Base-by-base conservation (phyloP, 179 eudicot genomes). In the Vitellaria paradoxa region DNA sequence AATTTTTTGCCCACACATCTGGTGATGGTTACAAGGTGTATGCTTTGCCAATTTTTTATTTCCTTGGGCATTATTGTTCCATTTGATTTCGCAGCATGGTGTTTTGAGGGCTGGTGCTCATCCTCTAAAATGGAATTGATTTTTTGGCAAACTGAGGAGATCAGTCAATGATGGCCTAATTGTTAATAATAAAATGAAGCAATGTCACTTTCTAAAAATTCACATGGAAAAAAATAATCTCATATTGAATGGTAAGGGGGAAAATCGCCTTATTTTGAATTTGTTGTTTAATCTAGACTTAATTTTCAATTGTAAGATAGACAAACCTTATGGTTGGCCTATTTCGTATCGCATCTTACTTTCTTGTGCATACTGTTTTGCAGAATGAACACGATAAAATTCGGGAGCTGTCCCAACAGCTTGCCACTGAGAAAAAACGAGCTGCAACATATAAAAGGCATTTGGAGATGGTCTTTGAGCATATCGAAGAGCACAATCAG, bases 401-500 rank as follows among this genome's bases (percentile, higher is more conserved):
- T 50, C 88, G 93, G 79, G 97, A 94, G 65, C 80, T 94, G 56
- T 88, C 97, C 70, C 98, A 91, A 75, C 97, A 93, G 84, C 87
- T 94, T 81, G 94, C 97, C 1, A 78, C 83, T 21, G 98, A 94
- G 89, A 93, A 89, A 80, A 91, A 84, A 86, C 84, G 94, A 80
- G 80, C 91, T 42, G 90, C 97, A 21, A 85, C 94, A 11, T 94
- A 92, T 78, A 94, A 94, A 85, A 86, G 94, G 82, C 96, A 94
- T 77, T 85, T 94, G 70, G 97, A 94, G 76, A 86, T 89, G 92
- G 72, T 94, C 24, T 90, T 94, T 73, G 94, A 91, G 85, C 92
- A 94, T 86, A 93, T 94, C 5, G 97, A 93, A 77, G 98, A 93
- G 82, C 97, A 94, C 80, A 93, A 94, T 73, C 91, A 86, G 77